Evolutionary conservation across 192 early-diverging fungal genomes (phyloP).

Genomic region (Coemansia pectinata): DNA sequence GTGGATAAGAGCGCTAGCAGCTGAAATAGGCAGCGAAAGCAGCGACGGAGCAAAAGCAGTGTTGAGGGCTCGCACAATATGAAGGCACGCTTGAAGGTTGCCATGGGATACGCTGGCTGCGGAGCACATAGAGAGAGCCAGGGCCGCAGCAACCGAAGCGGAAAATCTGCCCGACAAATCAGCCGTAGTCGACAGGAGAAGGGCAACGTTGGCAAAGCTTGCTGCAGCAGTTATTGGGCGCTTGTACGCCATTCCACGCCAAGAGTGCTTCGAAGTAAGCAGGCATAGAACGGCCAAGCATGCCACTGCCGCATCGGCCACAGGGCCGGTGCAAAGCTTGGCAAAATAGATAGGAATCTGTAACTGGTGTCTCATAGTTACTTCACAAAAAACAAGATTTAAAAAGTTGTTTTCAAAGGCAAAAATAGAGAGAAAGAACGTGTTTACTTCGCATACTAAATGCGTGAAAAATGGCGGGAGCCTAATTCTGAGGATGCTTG

Average conservation of each 20-base stretch:
- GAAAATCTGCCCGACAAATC: not conserved
- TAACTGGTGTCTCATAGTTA: not conserved
- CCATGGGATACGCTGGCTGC: not conserved
- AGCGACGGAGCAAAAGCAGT: not conserved
- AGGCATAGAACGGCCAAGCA: not conserved
- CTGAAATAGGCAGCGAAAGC: too few species aligned
- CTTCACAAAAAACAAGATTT: not conserved
- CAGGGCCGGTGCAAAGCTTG: not conserved
- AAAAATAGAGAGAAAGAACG: not conserved
- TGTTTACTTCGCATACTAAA: not conserved
- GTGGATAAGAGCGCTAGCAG: not conserved
- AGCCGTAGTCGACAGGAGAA: not conserved
- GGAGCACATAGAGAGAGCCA: constrained; percentile 1
- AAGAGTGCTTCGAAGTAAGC: not conserved
- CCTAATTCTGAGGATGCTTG: not conserved
- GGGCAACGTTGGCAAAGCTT: not conserved
- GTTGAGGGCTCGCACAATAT: not conserved
- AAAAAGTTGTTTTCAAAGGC: not conserved
- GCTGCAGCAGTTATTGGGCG: not conserved
- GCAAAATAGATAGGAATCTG: not conserved
- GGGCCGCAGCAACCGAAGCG: not conserved
- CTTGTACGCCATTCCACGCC: not conserved
- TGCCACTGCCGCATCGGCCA: not conserved
- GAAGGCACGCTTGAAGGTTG: not conserved
- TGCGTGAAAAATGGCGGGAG: not conserved